Evolutionary conservation across 2,329 filamentous ascomycete species (phyloP), one percentile per base, ranked within the genome.

Genomic region (Penicillium palitans): DNA sequence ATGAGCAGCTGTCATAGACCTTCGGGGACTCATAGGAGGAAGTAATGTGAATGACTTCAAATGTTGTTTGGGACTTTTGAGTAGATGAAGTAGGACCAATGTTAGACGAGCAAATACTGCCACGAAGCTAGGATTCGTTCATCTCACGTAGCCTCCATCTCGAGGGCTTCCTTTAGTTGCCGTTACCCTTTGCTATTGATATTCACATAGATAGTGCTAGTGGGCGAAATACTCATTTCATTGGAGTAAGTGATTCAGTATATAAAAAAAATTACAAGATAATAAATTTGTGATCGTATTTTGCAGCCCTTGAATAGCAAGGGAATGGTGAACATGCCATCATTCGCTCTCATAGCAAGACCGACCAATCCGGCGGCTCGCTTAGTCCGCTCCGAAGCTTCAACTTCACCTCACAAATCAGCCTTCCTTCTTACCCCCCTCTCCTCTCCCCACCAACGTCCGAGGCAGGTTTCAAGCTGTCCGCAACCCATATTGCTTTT

Each of bases 361-460:
- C 51, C 31, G 64, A 67, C 65, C 69, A 72, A 70, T 72, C 71
- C 72, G 70, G 66, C 68, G 68, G 67, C 69, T 73, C 71, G 72
- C 72, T 74, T 73, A 74, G 69, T 67, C 68, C 67, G 68, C 70
- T 70, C 66, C 68, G 70, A 72, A 71, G 71, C 70, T 72, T 71
- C 70, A 66, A 72, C 70, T 62, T 70, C 68, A 70, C 68, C 65
- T 70, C 70, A 57, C 55, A 57, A 57, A 50, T 54, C 61, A 59
- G 61, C 61, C 60, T 63, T 61, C 53, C 60, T 56, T 60, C 64
- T 60, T 53, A 17, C 21, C 54, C 64, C 59, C 61, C 61, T 61
- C 66, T 61, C 55, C 60, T 63, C 61, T 63, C 55, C 55, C 61
- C 60, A 62, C 61, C 64, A 66, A 61, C 62, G 52, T 60, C 50